A percentile compares a stretch with the other conserved stretches of the same genome.
Evolutionary conservation across 2,329 filamentous ascomycete genomes (phyloP).

Genomic region (Pyrenochaeta sp.): DNA sequence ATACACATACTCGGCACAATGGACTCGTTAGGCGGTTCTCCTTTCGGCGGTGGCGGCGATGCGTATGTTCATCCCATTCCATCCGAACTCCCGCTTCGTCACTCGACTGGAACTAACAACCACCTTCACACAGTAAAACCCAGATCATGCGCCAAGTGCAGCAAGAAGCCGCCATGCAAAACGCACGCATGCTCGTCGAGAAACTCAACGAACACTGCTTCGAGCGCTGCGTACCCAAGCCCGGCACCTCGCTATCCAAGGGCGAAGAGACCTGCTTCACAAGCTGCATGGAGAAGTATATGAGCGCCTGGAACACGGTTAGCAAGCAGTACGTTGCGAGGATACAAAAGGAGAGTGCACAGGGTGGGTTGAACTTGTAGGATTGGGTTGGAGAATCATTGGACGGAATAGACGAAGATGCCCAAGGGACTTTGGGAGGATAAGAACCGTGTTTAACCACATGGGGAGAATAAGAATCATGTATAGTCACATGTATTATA

Average conservation of each 20-base stretch:
- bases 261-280: conserved; percentile 60
- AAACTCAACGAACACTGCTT: conserved; percentile 66
- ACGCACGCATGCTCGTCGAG: conserved; percentile 60
- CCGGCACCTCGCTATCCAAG: conserved; percentile 58
- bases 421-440: too few relatives aligned
- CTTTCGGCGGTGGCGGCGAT: conserved; percentile 44
- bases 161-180: conserved; percentile 60
- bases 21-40: conserved; percentile 44
- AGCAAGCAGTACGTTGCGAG: conserved; percentile 58
- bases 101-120: conserved; percentile 3
- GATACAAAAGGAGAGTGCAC: conserved; percentile 53
- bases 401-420: not conserved
- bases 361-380: conserved; percentile 16
- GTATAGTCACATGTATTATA: conserved; percentile 30
- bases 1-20: conserved; percentile 23
- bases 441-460: too few relatives aligned
- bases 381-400: not conserved
- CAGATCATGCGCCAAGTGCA: conserved; percentile 61
- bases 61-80: conserved; percentile 20
- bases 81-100: not conserved
- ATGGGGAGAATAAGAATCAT: too few relatives aligned
- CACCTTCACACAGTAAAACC: conserved; percentile 44
- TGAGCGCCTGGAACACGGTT: conserved; percentile 61
- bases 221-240: conserved; percentile 62
- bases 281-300: conserved; percentile 64